These are phyloP conservation scores for Epichloe brachyelytri DNA, from an alignment of 2,329 filamentous ascomycete species.

Conservation along the genomic window DNA sequence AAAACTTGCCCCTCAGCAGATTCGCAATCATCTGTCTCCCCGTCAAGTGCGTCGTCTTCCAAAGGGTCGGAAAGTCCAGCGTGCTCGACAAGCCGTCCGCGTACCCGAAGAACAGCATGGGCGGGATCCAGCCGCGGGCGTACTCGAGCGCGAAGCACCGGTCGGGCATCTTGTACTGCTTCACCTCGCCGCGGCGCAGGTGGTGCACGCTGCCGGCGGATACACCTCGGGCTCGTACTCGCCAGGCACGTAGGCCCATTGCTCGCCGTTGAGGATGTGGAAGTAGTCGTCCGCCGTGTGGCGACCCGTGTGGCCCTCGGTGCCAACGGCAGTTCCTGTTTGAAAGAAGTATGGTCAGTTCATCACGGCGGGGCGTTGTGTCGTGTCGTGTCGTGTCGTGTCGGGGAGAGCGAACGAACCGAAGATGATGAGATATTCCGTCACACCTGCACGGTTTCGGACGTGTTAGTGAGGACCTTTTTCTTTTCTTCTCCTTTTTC, in stretches of 20 bases:
- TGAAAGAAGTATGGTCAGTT: too few species aligned
- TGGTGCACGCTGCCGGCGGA: slow-evolving; percentile 57
- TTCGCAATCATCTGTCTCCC: slow-evolving; percentile 65
- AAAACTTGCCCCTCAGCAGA: slow-evolving; percentile 58
- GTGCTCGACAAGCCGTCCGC: slow-evolving; percentile 71
- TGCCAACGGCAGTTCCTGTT: slow-evolving; percentile 58
- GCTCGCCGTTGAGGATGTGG: slow-evolving; percentile 69
- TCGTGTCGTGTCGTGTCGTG: too few species aligned
- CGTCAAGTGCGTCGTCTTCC: slow-evolving; percentile 64
- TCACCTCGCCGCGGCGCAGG: slow-evolving; percentile 55
- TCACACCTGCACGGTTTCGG: slow-evolving; percentile 41
- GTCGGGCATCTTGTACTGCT: slow-evolving; percentile 73
- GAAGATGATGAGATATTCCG: slow-evolving; percentile 85
- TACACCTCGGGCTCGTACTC: slow-evolving; percentile 57
- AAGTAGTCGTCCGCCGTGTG: slow-evolving; percentile 94
- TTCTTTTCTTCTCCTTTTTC: too few species aligned
- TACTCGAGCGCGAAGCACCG: slow-evolving; percentile 74
- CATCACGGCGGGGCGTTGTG: too few species aligned
- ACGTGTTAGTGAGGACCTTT: neutral
- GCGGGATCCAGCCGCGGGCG: slow-evolving; percentile 79
- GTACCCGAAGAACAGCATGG: slow-evolving; percentile 84
- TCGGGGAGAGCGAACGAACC: slow-evolving; percentile 24
- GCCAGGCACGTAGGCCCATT: slow-evolving; percentile 62
- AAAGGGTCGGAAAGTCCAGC: slow-evolving; percentile 73
- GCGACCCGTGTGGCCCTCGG: slow-evolving; percentile 76